Evolutionary conservation across 441 rosid genomes (phyloP), one percentile per base, ranked within the genome.

Genomic region (Gossypium aridum): DNA sequence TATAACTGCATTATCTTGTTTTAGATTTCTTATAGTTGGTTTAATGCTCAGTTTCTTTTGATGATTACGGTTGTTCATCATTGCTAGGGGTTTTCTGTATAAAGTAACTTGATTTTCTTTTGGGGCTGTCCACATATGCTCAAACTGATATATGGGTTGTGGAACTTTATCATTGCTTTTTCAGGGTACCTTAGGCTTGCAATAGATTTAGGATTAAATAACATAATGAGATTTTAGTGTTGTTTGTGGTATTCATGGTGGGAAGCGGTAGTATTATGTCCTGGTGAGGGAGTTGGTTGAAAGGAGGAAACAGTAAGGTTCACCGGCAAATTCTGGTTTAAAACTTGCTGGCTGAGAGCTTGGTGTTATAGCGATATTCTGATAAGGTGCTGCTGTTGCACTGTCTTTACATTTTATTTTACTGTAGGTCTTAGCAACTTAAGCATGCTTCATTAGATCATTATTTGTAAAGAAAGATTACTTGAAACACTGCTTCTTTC

Each of bases 231-330:
- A 17, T n/a, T 55, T 70, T 16, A 34, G 45, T 70, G 59, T 20
- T 53, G 10, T 53, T 16, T 53, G 73, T 70, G 17, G 26, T 55
- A 37, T 64, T 39, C 69, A 64, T 37, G 49, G 49, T 37, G 69
- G 31, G 55, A 71, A 71, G 37, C 22, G 65, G 31, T 71, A 19
- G 7, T 34, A 23, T 64, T 16, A 16, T 64, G 49, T 55, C 7
- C 13, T 57, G 49, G 49, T 56, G 65, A 22, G 39, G 37, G 55
- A 57, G 74, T 22, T 71, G n/a, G 43, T 70, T 70, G 26, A 56
- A 13, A 62, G 45, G 47, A 60, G 54, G 63, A 71, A 45, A 43
- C 61, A 12, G 4, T 17, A 37, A 37, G 26, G n/a, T 17, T 37
- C 13, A 59, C 14, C 22, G 37, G 37, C 9, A 3, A 28, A 10